Base-by-base conservation (phyloP, 768 basidiomycete species). In the Boletus rufocinnamomeus region DNA sequence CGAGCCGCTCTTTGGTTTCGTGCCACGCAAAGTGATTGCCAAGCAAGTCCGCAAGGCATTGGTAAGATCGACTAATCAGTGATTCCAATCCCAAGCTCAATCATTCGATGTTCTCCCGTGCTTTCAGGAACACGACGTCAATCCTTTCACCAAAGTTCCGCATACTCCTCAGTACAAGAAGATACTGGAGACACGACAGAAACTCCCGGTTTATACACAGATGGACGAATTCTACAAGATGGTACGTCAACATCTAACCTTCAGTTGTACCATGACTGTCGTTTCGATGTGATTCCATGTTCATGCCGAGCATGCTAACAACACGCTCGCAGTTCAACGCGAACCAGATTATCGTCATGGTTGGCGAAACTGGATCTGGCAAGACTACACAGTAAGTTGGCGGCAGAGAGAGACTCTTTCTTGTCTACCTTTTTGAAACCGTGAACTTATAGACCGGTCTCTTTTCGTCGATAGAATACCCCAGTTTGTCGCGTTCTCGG, bases 281-380 rank as follows among this genome's bases (percentile, higher is more conserved):
- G 4, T 27, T 43, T 16, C 21, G 8, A 44, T 38, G 23, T 40
- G 6, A 28, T 52, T 25, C 7, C 27, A 27, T 16, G 3, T 25
- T 47, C 14, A 25, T 41, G 16, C 27, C 32, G 19, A 37, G 6
- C 3, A n/a, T 54, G 27, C 41, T 56, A 28, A 67, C 43, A 19
- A 28, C 30, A 51, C 47, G 1, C 56, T 21, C 1, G 5, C 40
- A 72, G 71, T 72, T 74, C 51, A 71, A 63, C 16, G 45, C 56
- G 7, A 60, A 93, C 72, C 94, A 96, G 77, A 88, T 97, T 62
- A 87, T 90, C 41, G 84, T 94, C 59, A 88, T 94, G 84, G 89
- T 93, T 58, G 91, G 95, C 66, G 95, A 97, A 78, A 97, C 95
- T 0, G 95, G 95, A 11, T 90, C 93, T 28, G 95, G 95, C 35